Base-by-base conservation (phyloP, 192 early-diverging fungal genomes). In the Thoreauomyces humboldtii region DNA sequence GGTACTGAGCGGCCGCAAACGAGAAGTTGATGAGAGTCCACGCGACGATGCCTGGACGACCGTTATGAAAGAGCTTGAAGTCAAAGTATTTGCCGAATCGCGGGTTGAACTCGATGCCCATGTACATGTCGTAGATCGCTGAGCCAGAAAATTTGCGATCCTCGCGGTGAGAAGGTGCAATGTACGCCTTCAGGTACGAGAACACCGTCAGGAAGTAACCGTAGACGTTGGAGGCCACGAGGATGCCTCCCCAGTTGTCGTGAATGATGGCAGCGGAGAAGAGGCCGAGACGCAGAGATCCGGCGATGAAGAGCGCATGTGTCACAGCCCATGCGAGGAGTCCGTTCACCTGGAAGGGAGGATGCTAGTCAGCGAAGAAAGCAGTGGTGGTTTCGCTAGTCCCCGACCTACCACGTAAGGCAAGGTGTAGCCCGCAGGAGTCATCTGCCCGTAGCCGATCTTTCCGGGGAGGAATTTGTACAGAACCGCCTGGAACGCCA, bases 61-160 rank as follows among this genome's bases (percentile, higher is more conserved):
- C 90, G 60, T 90, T 90, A 76, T 89, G 87, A 74, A 90, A 91
- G 5, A 91, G 77, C 73, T 91, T 91, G 71, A 90, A 91, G 73
- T 91, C 90, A 61, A 85, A 90, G 51, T 73, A 70, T 69, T 89
- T 73, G 38, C 90, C 90, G 59, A 89, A 62, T 28, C 90, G 77
- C 35, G 88, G 90, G 77, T 91, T 91, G 69, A 90, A 86, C 67
- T 91, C 90, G 71, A 91, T 88, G 46, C 90, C 90, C 85, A 88
- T 87, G 58, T 88, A 82, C 25, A 90, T 51, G 74, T 91, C 86
- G 72, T 90, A 91, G 50, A 88, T 77, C 36, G 80, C 65, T n/a
- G 81, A 85, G 22, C 81, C 81, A 0, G 87, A 87, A 73, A 90
- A 89, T 69, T 90, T 90, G 73, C 88, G 83, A 69, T 91, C 90